Evolutionary conservation across 306 rosid genomes (phyloP), one percentile per base, ranked within the genome.

Genomic region (Spatholobus suberectus): DNA sequence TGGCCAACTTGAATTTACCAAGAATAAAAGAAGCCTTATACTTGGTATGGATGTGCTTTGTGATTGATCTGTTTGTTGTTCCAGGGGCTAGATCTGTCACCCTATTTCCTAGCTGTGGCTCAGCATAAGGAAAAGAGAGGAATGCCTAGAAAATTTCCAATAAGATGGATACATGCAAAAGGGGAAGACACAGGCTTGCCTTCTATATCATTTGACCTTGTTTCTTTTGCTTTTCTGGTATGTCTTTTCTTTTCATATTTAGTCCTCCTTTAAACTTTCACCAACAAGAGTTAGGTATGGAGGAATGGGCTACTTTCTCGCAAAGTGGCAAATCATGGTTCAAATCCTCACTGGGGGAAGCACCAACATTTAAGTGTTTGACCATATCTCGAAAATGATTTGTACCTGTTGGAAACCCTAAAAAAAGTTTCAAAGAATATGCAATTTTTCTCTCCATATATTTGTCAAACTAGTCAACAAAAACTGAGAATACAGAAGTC

Each of bases 31-130:
- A 70, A 75, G 43, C 43, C 62, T 83, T 69, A 18, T 78, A 14
- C 63, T 37, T 52, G 41, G 34, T 0, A 24, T 77, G 13, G 65
- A 57, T 32, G 49, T 75, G 76, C 52, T 68, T 70, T 63, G 40
- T 81, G 79, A 67, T 80, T 67, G 57, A 71, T 69, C 52, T 84
- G 69, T 51, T 54, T 79, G 76, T 54, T 79, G 76, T 71, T 87
- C 57, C 84, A 89, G 95, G 95, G 93, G 29, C 88, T 91, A 46
- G 93, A 91, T 89, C 63, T 91, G 88, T 91, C 95, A 70, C 95
- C 93, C 10, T 88, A 88, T 84, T 89, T 91, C 80, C 93, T 91
- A 78, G 84, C 93, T 15, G 95, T 88, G 63, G 93, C 95, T 78
- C 91, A 88, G 83, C 83, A 82, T 27, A 91, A 85, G 81, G 91